These are phyloP conservation scores for Neodidymelliopsis sp. DNA, from an alignment of 2,329 filamentous ascomycete genomes.

Conservation along the genomic window DNA sequence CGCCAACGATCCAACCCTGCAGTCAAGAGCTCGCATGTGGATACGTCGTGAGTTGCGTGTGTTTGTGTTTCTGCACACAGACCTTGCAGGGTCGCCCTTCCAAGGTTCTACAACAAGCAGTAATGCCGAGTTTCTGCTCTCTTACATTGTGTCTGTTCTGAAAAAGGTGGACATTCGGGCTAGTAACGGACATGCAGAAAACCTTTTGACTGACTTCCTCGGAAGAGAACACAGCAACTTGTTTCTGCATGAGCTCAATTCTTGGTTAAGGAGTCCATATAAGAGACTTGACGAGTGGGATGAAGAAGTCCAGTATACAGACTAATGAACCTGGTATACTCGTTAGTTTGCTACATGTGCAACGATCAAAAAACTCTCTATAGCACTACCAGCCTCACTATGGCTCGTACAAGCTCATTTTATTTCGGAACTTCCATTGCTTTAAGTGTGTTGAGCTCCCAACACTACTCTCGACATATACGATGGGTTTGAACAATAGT, in stretches of 20 bases:
- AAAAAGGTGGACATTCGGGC: conserved; percentile 84
- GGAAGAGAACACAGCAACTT: conserved; percentile 75
- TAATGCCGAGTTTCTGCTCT: conserved; percentile 83
- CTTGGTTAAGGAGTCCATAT: conserved; percentile 84
- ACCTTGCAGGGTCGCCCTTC: conserved; percentile 28
- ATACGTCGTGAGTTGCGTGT: conserved; percentile 84
- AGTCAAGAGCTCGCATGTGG: conserved; percentile 80
- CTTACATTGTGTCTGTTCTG: conserved; percentile 84
- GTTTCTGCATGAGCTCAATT: conserved; percentile 84
- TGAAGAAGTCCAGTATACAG: conserved; percentile 73
- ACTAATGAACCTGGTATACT: conserved; percentile 4
- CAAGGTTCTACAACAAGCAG: conserved; percentile 54
- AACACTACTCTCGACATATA: too few species aligned
- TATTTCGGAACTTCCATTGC: too few species aligned
- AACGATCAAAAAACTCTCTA: too few species aligned
- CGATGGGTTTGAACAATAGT: too few species aligned
- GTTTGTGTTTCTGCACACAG: conserved; percentile 73
- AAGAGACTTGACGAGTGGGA: conserved; percentile 80
- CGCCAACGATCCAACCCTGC: conserved; percentile 68
- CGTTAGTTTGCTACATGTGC: neutral
- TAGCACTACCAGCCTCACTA: too few species aligned
- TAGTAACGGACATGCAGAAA: conserved; percentile 78
- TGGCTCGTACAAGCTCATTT: too few species aligned
- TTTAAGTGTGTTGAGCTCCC: too few species aligned
- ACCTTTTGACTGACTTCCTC: conserved; percentile 79